Evolutionary conservation across 352 stramenopile species (phyloP), one percentile per base, ranked within the genome.

Genomic region (Globisporangium paroecandrum): DNA sequence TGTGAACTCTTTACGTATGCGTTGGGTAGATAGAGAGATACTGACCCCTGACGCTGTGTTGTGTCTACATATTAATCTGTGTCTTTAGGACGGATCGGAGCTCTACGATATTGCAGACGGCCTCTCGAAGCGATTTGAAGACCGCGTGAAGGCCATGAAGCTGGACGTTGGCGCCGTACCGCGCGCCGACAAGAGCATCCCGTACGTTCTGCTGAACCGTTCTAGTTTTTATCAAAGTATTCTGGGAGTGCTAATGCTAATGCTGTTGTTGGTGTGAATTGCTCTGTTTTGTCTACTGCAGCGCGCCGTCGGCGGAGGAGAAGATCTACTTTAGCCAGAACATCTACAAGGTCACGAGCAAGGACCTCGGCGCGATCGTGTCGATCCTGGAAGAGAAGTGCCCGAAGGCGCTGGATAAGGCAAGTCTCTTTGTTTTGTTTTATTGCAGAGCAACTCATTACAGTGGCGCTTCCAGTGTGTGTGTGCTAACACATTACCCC

Each of bases 321-420:
- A 94, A 94, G 73, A 89, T 95, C 36, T 66, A 79, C 53, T 93
- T 97, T 57, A 94, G 89, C 66, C 88, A 96, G 58, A 92, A 94
- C 77, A 93, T 97, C 54, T 97, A 96, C 83, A 93, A 95, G 74
- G 68, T 97, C 25, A 65, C 81, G 24, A 72, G 66, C 51, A 85
- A 93, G 29, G 89, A 97, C 32, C 76, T 97, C 0, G 77, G 76
- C 13, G 73, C 74, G n/a, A 68, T 97, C 61, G 80, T 97, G 36
- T 75, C 93, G 55, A 77, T 94, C 66, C 77, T 97, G 53, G 80
- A 96, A 15, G 85, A 96, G 56, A 85, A 91, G 46, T 96, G 89
- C 34, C 87, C 89, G 8, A 94, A 94, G 69, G 80, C 85, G 54
- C 70, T 97, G 36, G 85, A 95, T 65, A 94, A 93, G 72, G 82